Evolutionary conservation across 305 asterid genomes (phyloP).

Genomic region (Petunia hybrid): DNA sequence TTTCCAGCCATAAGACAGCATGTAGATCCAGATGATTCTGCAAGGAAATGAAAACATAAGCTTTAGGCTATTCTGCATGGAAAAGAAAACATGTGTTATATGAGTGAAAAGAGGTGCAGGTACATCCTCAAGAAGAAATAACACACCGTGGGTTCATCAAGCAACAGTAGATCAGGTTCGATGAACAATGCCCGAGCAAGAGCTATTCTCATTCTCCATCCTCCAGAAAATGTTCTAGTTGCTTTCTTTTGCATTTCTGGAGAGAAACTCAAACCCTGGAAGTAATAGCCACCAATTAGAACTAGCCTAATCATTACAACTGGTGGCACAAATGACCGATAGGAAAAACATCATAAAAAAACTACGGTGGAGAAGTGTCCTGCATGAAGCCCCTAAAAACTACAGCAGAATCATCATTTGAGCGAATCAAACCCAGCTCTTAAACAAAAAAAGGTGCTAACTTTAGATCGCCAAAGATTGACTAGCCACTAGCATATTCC

Average conservation of each 20-base stretch:
- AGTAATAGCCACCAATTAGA: slow-evolving; percentile 35
- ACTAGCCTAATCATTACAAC: slow-evolving; percentile 11
- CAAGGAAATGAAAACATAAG: slow-evolving; percentile 39
- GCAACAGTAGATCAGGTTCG: slow-evolving; percentile 94
- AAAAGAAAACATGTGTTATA: slow-evolving; percentile 35
- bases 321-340: slow-evolving; percentile 30
- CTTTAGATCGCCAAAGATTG: slow-evolving; percentile 1
- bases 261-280: slow-evolving; percentile 95
- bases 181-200: slow-evolving; percentile 97
- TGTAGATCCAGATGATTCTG: slow-evolving; percentile 99
- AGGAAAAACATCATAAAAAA: slow-evolving; percentile 20
- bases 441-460: background rate
- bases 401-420: background rate
- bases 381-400: slow-evolving; percentile 13
- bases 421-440: background rate
- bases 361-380: slow-evolving; percentile 11
- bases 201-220: slow-evolving; percentile 99
- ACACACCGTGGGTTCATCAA: slow-evolving; percentile 96
- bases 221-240: slow-evolving; percentile 96
- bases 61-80: slow-evolving; percentile 30
- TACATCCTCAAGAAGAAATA: slow-evolving; percentile 33
- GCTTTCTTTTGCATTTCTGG: slow-evolving; percentile 91
- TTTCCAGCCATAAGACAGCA: slow-evolving; percentile 98
- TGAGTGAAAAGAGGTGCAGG: slow-evolving; percentile 32
- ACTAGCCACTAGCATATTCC: background rate